Conservation (phyloP, 345 rosid species). For the Corchorus capsularis region DNA sequence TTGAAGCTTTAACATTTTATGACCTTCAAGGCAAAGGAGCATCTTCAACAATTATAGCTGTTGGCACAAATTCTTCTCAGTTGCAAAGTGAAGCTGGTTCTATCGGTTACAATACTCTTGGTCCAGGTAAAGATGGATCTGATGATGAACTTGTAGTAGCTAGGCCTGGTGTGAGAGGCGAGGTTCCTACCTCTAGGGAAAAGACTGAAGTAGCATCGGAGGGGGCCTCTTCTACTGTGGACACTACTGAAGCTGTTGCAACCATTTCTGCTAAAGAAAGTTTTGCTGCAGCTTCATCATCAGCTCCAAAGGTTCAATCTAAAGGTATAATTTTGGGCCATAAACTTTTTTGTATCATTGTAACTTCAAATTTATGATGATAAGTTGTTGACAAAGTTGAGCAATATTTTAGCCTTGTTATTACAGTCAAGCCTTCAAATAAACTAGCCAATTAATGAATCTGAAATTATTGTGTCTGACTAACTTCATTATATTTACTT, state of each 20-base stretch:
- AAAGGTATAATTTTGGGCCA: slow-evolving; percentile 58
- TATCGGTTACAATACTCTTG: slow-evolving; percentile 33
- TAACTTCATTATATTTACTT: not conserved
- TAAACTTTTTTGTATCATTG: not conserved
- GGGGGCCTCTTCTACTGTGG: slow-evolving; percentile 40
- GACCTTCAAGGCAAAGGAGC: slow-evolving; percentile 49
- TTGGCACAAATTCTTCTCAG: slow-evolving; percentile 44
- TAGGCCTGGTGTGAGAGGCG: slow-evolving; percentile 32
- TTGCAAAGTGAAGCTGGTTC: slow-evolving; percentile 41
- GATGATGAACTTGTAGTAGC: slow-evolving; percentile 31
- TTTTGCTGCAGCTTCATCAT: slow-evolving; percentile 32
- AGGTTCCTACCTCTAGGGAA: slow-evolving; percentile 29
- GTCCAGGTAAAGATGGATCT: slow-evolving; percentile 30
- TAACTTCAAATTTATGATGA: not conserved
- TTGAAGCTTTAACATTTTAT: slow-evolving; percentile 57
- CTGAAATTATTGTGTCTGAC: not conserved
- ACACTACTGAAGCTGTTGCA: slow-evolving; percentile 36
- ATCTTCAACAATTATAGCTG: slow-evolving; percentile 45
- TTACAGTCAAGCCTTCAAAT: not conserved
- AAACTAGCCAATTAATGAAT: not conserved
- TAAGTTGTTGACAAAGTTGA: not conserved
- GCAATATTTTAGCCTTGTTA: not conserved
- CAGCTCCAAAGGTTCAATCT: slow-evolving; percentile 55
- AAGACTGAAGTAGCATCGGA: slow-evolving; percentile 32
- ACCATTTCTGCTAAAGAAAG: slow-evolving; percentile 31